Evolutionary conservation across 352 stramenopile species (phyloP).

Genomic region (Globisporangium viniferum): DNA sequence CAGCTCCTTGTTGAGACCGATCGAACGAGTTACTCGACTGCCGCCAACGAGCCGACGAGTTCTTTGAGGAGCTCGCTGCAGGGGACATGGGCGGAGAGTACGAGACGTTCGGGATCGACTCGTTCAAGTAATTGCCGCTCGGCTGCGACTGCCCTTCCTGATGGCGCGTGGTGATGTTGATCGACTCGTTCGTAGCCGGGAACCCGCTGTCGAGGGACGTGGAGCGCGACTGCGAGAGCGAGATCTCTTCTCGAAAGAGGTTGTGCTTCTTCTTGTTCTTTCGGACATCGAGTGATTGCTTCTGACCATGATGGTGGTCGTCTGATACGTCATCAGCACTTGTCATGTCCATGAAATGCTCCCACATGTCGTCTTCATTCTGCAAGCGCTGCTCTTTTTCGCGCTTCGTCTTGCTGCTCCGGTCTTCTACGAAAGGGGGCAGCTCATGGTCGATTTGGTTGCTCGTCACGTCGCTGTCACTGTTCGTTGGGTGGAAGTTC

Average conservation of each 20-base stretch:
- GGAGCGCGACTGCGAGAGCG: slow-evolving; percentile 14
- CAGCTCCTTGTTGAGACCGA: background rate
- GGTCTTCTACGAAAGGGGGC: background rate
- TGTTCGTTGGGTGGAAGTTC: background rate
- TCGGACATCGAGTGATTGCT: background rate
- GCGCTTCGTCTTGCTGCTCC: slow-evolving; percentile 12
- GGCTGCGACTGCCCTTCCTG: slow-evolving; percentile 1
- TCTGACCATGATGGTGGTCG: slow-evolving; percentile 11
- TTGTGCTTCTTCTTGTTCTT: slow-evolving; percentile 2
- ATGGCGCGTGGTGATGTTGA: background rate
- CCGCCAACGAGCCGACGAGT: slow-evolving; percentile 6
- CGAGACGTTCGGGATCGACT: slow-evolving; percentile 28
- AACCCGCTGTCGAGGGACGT: slow-evolving; percentile 8
- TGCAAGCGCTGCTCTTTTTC: slow-evolving; percentile 25
- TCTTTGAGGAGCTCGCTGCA: background rate
- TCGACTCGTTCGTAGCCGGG: slow-evolving; percentile 3
- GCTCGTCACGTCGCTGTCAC: background rate
- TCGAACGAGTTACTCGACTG: background rate
- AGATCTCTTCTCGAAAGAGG: slow-evolving; percentile 30
- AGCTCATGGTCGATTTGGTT: slow-evolving; percentile 18
- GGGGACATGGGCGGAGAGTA: slow-evolving; percentile 25
- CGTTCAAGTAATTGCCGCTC: slow-evolving; percentile 13
- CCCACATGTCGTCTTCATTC: slow-evolving; percentile 31
- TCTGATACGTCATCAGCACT: slow-evolving; percentile 13
- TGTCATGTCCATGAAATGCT: slow-evolving; percentile 34